These are phyloP conservation scores for Zea mays DNA, from an alignment of 176 grass and related monocot genomes.

Conservation along the genomic window DNA sequence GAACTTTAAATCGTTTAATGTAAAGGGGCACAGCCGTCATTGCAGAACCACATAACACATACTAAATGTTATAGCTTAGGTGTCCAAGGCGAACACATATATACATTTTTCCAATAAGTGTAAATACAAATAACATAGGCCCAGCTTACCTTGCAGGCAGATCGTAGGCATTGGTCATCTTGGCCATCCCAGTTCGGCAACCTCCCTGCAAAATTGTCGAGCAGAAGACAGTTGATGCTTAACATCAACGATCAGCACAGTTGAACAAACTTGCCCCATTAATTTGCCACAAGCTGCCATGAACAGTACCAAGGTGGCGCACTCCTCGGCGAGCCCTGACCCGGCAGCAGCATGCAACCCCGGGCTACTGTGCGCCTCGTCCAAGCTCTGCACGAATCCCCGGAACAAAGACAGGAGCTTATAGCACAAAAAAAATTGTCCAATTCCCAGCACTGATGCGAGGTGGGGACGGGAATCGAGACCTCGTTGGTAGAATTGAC, in stretches of 20 bases:
- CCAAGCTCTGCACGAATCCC: conserved; percentile 63
- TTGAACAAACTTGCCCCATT: not conserved
- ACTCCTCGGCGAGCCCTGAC: conserved; percentile 76
- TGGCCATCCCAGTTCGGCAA: conserved; percentile 90
- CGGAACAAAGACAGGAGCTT: conserved; percentile 8
- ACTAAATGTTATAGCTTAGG: not conserved
- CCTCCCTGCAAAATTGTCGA: conserved; percentile 58
- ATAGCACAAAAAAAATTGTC: not conserved
- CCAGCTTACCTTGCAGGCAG: conserved; percentile 70
- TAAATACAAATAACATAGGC: not conserved
- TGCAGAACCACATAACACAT: not conserved
- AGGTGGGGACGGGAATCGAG: not conserved
- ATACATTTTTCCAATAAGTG: conserved; percentile 3
- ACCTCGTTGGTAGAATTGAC: conserved; percentile 99
- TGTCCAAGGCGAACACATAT: not conserved
- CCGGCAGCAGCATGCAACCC: conserved; percentile 83
- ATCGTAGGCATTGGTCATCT: conserved; percentile 93
- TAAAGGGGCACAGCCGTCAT: not conserved
- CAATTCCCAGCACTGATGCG: not conserved
- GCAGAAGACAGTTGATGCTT: conserved; percentile 8
- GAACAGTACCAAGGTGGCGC: conserved; percentile 77
- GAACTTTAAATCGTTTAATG: not conserved
- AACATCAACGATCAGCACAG: not conserved
- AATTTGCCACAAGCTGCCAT: conserved; percentile 2
- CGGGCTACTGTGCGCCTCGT: conserved; percentile 86